Percentiles rank a stretch among this genome's conserved stretches.
Evolutionary conservation across 108 stramenopile species (phyloP).

Genomic region (Pseudonitzschia multiseries): DNA sequence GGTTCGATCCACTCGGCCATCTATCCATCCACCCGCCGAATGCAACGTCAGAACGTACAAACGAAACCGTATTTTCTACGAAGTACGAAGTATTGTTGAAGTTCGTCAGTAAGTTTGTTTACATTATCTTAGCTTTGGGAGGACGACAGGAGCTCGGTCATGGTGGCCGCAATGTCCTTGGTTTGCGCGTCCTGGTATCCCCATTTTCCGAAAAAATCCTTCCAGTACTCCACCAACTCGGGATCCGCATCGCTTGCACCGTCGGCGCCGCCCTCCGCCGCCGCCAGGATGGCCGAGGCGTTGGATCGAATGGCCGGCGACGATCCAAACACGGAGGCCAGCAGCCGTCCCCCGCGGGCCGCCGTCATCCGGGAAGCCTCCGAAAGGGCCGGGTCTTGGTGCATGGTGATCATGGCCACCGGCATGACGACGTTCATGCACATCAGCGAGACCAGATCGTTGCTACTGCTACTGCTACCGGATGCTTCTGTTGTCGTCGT

Average conservation of each 20-base stretch:
- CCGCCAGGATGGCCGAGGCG: slow-evolving; percentile 44
- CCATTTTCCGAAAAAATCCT: slow-evolving; percentile 56
- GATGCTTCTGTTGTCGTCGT: no score
- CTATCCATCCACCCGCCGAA: no score
- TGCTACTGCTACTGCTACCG: neutral
- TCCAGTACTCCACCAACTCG: slow-evolving; percentile 46
- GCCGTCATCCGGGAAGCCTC: slow-evolving; percentile 54
- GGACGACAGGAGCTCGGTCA: slow-evolving; percentile 19
- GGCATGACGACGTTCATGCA: slow-evolving; percentile 86
- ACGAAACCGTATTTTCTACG: no score
- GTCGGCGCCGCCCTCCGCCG: slow-evolving; percentile 26
- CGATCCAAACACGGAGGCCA: slow-evolving; percentile 3
- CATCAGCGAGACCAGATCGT: slow-evolving; percentile 56
- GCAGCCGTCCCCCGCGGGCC: slow-evolving; percentile 45
- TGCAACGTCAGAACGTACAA: no score
- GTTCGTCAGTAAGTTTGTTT: no score
- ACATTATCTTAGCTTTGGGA: no score
- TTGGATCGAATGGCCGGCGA: slow-evolving; percentile 27
- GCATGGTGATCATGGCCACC: slow-evolving; percentile 70
- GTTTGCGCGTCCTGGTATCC: slow-evolving; percentile 53
- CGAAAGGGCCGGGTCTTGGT: slow-evolving; percentile 47
- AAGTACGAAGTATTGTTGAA: no score
- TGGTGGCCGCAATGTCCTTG: slow-evolving; percentile 49
- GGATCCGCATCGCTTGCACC: neutral
- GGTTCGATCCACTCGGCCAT: no score